These are phyloP conservation scores for Gossypium thurberi DNA, from an alignment of 345 rosid genomes.

Conservation along the genomic window DNA sequence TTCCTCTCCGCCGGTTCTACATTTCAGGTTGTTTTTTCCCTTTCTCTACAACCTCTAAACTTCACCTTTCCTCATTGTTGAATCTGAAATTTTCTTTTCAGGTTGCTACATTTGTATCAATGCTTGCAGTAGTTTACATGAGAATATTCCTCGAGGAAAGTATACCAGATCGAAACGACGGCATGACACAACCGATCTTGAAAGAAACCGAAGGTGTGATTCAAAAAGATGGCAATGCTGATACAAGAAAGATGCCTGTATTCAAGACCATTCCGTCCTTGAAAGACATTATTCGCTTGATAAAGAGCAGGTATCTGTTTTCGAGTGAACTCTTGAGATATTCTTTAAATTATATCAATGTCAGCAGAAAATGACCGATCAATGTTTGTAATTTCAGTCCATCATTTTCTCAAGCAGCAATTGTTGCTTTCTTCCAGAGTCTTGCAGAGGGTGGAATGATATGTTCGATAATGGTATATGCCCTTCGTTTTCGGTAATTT, in stretches of 20 bases:
- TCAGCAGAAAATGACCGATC: not conserved
- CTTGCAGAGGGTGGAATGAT: constrained; percentile 59
- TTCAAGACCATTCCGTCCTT: constrained; percentile 54
- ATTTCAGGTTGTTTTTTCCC: constrained; percentile 47
- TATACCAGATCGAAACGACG: constrained; percentile 8
- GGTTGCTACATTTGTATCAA: constrained; percentile 57
- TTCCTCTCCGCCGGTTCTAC: constrained; percentile 48
- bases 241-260: not conserved
- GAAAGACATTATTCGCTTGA: constrained; percentile 40
- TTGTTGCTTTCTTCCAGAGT: constrained; percentile 66
- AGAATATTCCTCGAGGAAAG: constrained; percentile 69
- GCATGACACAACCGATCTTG: constrained; percentile 43
- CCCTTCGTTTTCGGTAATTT: not conserved
- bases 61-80: not conserved
- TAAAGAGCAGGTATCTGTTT: constrained; percentile 43
- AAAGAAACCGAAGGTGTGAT: constrained; percentile 20
- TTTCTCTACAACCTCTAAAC: not conserved
- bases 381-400: constrained; percentile 35
- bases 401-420: constrained; percentile 60
- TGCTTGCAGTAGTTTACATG: constrained; percentile 65
- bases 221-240: constrained; percentile 19
- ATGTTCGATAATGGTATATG: constrained; percentile 51
- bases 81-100: constrained; percentile 8
- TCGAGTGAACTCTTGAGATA: not conserved
- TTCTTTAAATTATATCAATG: no score